Percentiles rank a stretch among this genome's conserved stretches.
phyloP scores from a whole-genome alignment of 345 rosid species.

The Bruguiera gymnorhiza region DNA sequence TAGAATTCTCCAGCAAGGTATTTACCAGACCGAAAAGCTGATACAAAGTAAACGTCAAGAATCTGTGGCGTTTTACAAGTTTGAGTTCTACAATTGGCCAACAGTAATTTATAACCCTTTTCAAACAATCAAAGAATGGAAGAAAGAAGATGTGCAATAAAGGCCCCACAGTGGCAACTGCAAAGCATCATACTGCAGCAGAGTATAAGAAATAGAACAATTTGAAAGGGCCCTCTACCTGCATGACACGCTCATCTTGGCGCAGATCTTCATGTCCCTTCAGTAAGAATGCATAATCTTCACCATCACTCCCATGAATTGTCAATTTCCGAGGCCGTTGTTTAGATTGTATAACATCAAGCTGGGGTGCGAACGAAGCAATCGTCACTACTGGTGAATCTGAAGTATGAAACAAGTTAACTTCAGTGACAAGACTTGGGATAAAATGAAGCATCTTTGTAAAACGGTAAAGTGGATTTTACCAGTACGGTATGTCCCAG shows the following conservation, averaged over 20 bases:
- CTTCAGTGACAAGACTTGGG: neutral
- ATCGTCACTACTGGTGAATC: constrained; percentile 88
- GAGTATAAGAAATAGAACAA: neutral
- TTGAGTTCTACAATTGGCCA: neutral
- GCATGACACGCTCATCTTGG: constrained; percentile 99
- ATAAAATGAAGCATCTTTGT: constrained; percentile 9
- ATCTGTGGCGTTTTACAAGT: neutral
- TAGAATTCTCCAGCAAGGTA: constrained; percentile 80
- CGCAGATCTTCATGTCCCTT: constrained; percentile 99
- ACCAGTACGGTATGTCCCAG: constrained; percentile 96
- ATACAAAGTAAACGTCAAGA: constrained; percentile 14
- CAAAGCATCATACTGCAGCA: neutral
- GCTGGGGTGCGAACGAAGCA: constrained; percentile 86
- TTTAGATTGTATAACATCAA: constrained; percentile 84
- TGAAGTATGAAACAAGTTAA: constrained; percentile 24
- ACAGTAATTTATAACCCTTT: neutral
- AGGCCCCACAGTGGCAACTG: neutral
- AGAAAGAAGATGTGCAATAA: neutral
- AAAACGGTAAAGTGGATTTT: constrained; percentile 18
- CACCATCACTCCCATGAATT: constrained; percentile 91
- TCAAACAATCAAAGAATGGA: neutral
- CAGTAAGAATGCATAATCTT: constrained; percentile 83
- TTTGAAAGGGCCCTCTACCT: constrained; percentile 41
- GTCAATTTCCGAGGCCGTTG: constrained; percentile 96
- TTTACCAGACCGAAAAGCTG: constrained; percentile 98